Base-by-base conservation (phyloP, 768 basidiomycete genomes). In the Suillus plorans region DNA sequence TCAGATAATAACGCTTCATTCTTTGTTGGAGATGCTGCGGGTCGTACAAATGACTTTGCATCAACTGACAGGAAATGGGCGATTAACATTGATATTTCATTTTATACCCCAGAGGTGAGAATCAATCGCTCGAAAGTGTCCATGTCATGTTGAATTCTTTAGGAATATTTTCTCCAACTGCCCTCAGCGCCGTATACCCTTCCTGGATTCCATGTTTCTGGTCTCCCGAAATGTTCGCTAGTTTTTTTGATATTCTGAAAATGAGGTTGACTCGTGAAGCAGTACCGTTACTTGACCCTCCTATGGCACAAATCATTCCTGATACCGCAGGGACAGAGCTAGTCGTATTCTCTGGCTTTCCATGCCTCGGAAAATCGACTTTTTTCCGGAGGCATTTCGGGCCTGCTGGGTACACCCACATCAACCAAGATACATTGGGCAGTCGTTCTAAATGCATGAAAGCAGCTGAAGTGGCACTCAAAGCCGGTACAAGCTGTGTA, bases 11-110 rank as follows among this genome's bases (percentile, higher is more conserved):
- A 71, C 0, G 50, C 79, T 0, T 89, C 92, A 0, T 91, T 92
- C 69, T 96, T 90, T 69, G 89, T 97, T 1, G 95, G 95, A 3
- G 95, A 97, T 69, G 94, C 94, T 2, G 95, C 94, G 13, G 95
- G 95, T 13, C 86, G 95, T 53, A 77, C 81, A 53, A 75, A 77
- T 34, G 95, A 97, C 77, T 92, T 91, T 72, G 84, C 90, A 8
- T 87, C 88, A 65, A 91, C 90, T 0, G 95, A 97, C 75, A 83
- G 90, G 52, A 94, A 96, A 76, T 93, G 89, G 82, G 94, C 95
- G 0, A 73, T 88, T 3, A 97, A 96, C 68, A 72, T 89, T 9
- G 89, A 81, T 0, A 72, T 97, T 3, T 79, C 78, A 12, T 97
- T 97, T 73, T 81, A 82, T 58, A 96, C 95, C 0, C 95, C 95